Evolutionary conservation across 2,329 filamentous ascomycete genomes (phyloP).

Genomic region (Proliferodiscus dingleyae): DNA sequence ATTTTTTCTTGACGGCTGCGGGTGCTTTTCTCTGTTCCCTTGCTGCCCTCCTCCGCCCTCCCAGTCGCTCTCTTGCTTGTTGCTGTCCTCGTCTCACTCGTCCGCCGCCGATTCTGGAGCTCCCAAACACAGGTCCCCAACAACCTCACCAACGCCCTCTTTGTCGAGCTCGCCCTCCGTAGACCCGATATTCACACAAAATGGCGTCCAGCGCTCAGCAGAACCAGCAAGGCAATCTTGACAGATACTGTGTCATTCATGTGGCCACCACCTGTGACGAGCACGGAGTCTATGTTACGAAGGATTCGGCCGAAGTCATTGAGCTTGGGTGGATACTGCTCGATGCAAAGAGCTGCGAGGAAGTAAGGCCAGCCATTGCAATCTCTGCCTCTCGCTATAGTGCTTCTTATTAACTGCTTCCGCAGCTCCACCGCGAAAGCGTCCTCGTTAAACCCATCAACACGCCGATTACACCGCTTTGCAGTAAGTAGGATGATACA

Average conservation of each 20-base stretch:
- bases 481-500: constrained; percentile 67
- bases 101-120: constrained; percentile 65
- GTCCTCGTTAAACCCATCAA: constrained; percentile 98
- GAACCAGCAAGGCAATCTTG: constrained; percentile 65
- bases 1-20: constrained; percentile 2
- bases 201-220: constrained; percentile 44
- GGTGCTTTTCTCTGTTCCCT: constrained; percentile 13
- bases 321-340: constrained; percentile 97
- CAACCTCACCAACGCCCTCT: constrained; percentile 53
- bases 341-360: constrained; percentile 84
- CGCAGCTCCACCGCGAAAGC: constrained; percentile 86
- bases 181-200: constrained; percentile 70
- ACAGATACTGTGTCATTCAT: constrained; percentile 97
- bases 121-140: constrained; percentile 56
- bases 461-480: constrained; percentile 95
- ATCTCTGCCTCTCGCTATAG: constrained; percentile 1
- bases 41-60: constrained; percentile 23
- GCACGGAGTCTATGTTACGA: constrained; percentile 98
- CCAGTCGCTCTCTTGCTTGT: constrained; percentile 40
- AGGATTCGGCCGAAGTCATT: constrained; percentile 98
- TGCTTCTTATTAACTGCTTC: constrained; percentile 18
- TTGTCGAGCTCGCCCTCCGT: constrained; percentile 64
- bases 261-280: constrained; percentile 98
- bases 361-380: constrained; percentile 56
- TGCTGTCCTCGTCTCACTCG: constrained; percentile 56